Evolutionary conservation across 345 rosid genomes (phyloP).

Genomic region (Stellera chamaejasme): DNA sequence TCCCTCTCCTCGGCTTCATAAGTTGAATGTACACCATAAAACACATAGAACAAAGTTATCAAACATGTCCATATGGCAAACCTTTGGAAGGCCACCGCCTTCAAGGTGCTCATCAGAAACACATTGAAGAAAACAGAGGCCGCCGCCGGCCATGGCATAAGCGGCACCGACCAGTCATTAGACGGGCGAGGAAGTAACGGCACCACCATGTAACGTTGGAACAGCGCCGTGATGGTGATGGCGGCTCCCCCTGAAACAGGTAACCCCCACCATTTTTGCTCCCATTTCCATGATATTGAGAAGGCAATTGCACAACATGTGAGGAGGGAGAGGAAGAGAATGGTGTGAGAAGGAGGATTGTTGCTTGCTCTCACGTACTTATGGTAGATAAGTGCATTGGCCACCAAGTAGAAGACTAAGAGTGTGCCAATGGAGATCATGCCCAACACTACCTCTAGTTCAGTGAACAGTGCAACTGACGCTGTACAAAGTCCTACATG

Average conservation of each 20-base stretch:
- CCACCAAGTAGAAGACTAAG: conserved; percentile 77
- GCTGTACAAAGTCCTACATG: conserved; percentile 86
- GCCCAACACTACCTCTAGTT: conserved; percentile 53
- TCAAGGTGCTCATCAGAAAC: conserved; percentile 64
- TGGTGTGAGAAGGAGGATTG: conserved; percentile 44
- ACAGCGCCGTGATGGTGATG: conserved; percentile 33
- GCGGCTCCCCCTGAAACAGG: conserved; percentile 33
- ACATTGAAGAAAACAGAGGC: conserved; percentile 64
- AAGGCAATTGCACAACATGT: conserved; percentile 47
- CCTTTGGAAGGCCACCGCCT: conserved; percentile 46
- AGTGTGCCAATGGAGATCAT: conserved; percentile 77
- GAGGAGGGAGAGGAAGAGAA: conserved; percentile 62
- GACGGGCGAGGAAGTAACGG: conserved; percentile 4
- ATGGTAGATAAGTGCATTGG: conserved; percentile 79
- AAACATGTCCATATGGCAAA: conserved; percentile 69
- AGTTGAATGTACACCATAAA: conserved; percentile 87
- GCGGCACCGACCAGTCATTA: conserved; percentile 65
- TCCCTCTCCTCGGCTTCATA: conserved; percentile 70
- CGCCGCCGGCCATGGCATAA: conserved; percentile 95
- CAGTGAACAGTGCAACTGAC: conserved; percentile 78
- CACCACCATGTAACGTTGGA: conserved; percentile 32
- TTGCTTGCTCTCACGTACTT: conserved; percentile 40
- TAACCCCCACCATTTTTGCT: conserved; percentile 46
- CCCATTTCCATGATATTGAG: conserved; percentile 62
- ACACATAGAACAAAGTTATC: conserved; percentile 55